These are phyloP conservation scores for Penicillium sp. DNA, from an alignment of 2,329 filamentous ascomycete genomes.

Conservation along the genomic window DNA sequence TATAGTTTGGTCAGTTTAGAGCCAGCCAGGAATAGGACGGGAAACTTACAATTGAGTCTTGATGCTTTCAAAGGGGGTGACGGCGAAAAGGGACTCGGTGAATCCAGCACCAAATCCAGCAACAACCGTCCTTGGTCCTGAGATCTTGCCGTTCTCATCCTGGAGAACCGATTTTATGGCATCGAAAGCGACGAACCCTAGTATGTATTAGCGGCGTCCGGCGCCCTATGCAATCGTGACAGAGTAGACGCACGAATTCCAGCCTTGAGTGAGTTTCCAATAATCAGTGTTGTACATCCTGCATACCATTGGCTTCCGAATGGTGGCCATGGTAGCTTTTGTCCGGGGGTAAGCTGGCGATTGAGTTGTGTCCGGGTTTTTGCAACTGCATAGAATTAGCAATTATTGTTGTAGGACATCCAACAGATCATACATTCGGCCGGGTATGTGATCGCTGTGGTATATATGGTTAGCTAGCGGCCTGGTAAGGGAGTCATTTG, in stretches of 20 bases:
- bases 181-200: conserved; percentile 92
- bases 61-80: conserved; percentile 96
- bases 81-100: conserved; percentile 87
- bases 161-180: conserved; percentile 81
- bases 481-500: not conserved
- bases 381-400: conserved; percentile 59
- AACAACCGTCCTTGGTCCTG: conserved; percentile 84
- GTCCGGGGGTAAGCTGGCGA: conserved; percentile 69
- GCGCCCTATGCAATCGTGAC: not conserved
- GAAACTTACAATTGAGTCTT: conserved; percentile 77
- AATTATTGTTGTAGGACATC: not conserved
- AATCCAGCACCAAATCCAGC: conserved; percentile 93
- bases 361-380: conserved; percentile 96
- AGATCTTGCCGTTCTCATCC: conserved; percentile 82
- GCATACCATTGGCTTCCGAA: conserved; percentile 97
- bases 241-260: conserved; percentile 70
- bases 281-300: conserved; percentile 92
- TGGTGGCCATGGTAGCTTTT: conserved; percentile 92
- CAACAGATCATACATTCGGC: conserved; percentile 69
- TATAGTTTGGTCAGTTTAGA: conserved; percentile 33
- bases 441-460: conserved; percentile 79
- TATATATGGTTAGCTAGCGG: conserved; percentile 22
- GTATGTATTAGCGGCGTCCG: not conserved
- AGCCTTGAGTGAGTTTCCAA: conserved; percentile 94
- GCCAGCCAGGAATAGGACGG: not conserved